A percentile compares a stretch with the other conserved stretches of the same genome.
Conservation (phyloP, 2,329 filamentous ascomycete genomes). For the Ascochyta fabae region DNA sequence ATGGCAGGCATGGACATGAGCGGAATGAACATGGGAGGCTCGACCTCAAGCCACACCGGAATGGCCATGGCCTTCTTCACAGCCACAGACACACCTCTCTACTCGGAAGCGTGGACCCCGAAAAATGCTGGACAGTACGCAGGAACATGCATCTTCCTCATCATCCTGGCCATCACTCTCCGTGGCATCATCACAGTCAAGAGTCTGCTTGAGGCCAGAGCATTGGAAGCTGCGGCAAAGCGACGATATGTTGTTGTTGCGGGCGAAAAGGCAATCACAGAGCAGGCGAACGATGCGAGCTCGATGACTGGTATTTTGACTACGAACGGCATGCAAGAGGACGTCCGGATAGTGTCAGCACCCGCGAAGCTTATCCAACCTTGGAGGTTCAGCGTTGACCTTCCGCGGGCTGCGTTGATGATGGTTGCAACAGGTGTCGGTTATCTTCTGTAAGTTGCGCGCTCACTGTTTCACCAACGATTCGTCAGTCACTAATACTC, state of each 20-base stretch:
- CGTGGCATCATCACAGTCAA: constrained; percentile 76
- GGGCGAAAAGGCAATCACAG: constrained; percentile 66
- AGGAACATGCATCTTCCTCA: constrained; percentile 89
- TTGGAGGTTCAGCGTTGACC: constrained; percentile 82
- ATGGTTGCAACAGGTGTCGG: constrained; percentile 76
- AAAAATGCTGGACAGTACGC: constrained; percentile 74
- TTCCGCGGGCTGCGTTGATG: constrained; percentile 73
- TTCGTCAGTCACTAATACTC: constrained; percentile 24
- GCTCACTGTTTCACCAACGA: not conserved
- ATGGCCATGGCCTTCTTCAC: constrained; percentile 72
- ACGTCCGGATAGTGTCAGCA: constrained; percentile 74
- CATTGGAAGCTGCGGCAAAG: constrained; percentile 73
- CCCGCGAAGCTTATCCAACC: constrained; percentile 63
- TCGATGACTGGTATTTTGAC: constrained; percentile 71
- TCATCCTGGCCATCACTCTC: constrained; percentile 73
- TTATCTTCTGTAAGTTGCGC: constrained; percentile 78
- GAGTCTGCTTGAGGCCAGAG: constrained; percentile 65
- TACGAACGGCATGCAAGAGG: constrained; percentile 81
- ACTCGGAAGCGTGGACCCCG: constrained; percentile 76
- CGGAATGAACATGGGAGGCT: constrained; percentile 27
- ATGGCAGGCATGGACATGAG: constrained; percentile 27
- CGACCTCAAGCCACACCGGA: constrained; percentile 26
- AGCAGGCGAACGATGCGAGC: constrained; percentile 61
- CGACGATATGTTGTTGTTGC: constrained; percentile 79
- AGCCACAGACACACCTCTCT: constrained; percentile 67